Evolutionary conservation across 1,284 basidiomycete genomes (phyloP).

Genomic region (Caloboletus inedulis): DNA sequence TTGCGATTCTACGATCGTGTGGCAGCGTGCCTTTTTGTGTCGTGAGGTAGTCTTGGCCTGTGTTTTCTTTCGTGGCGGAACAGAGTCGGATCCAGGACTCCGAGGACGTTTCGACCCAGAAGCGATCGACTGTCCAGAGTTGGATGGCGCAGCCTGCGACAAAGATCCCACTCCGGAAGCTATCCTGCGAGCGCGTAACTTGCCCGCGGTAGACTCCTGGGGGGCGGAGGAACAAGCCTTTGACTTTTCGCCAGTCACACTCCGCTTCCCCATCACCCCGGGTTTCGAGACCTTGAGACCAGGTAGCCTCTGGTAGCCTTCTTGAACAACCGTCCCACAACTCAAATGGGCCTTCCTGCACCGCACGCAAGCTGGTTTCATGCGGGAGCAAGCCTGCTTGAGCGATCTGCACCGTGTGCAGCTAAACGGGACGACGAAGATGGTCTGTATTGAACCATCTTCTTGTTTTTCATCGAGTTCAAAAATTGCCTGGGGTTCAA

Average conservation of each 20-base stretch:
- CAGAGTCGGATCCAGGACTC: conserved; percentile 13
- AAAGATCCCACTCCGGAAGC: not conserved
- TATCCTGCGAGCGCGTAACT: not conserved
- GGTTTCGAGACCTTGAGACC: conserved; percentile 15
- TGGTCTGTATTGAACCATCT: conserved; percentile 8
- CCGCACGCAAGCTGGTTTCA: conserved; percentile 20
- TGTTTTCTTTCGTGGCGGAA: conserved; percentile 12
- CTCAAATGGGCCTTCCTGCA: conserved; percentile 9
- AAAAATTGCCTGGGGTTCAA: conserved; percentile 28
- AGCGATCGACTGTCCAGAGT: not conserved
- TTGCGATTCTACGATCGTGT: not conserved
- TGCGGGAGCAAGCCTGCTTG: conserved; percentile 28
- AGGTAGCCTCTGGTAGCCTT: conserved; percentile 26
- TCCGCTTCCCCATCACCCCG: not conserved
- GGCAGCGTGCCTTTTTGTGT: not conserved
- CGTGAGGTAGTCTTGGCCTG: not conserved
- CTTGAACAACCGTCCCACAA: conserved; percentile 1
- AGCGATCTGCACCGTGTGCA: conserved; percentile 15
- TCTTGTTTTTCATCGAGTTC: conserved; percentile 22
- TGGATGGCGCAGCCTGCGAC: not conserved
- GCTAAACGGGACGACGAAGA: conserved; percentile 23
- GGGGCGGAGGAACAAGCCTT: not conserved
- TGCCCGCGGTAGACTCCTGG: not conserved
- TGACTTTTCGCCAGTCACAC: not conserved
- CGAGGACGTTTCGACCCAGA: conserved; percentile 14